Evolutionary conservation across 768 basidiomycete genomes (phyloP).

Genomic region (Boletus coccyginus): DNA sequence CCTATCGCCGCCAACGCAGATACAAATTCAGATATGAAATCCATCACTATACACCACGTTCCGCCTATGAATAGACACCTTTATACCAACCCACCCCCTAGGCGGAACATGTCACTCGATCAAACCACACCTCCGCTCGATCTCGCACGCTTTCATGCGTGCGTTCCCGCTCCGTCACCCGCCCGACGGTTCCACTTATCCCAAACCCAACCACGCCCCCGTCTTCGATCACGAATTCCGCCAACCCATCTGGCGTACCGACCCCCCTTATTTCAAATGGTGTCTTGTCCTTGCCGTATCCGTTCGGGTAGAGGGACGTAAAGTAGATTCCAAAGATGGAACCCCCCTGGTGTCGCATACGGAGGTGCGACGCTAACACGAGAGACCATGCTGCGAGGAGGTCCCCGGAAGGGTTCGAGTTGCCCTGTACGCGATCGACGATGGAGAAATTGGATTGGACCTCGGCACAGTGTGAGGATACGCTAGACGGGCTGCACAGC

Average conservation of each 20-base stretch:
- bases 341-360: slow-evolving; percentile 21
- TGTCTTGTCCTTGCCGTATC: slow-evolving; percentile 36
- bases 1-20: background rate
- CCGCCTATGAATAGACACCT: background rate
- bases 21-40: background rate
- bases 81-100: background rate
- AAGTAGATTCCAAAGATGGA: slow-evolving; percentile 19
- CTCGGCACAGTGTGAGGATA: slow-evolving; percentile 20
- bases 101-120: background rate
- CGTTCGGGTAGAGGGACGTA: slow-evolving; percentile 34
- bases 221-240: slow-evolving; percentile 25
- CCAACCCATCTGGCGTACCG: background rate
- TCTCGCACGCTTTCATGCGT: slow-evolving; percentile 20
- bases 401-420: slow-evolving; percentile 1
- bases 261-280: slow-evolving; percentile 28
- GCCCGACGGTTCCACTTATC: slow-evolving; percentile 12
- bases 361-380: slow-evolving; percentile 38
- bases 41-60: background rate
- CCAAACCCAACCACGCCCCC: slow-evolving; percentile 32
- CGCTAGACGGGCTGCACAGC: slow-evolving; percentile 32
- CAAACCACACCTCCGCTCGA: slow-evolving; percentile 33
- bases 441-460: slow-evolving; percentile 29
- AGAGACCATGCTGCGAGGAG: slow-evolving; percentile 34
- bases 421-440: slow-evolving; percentile 18
- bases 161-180: slow-evolving; percentile 22